Evolutionary conservation across 352 stramenopile species (phyloP), one percentile per base, ranked within the genome.

Genomic region (Pythium diclinum): DNA sequence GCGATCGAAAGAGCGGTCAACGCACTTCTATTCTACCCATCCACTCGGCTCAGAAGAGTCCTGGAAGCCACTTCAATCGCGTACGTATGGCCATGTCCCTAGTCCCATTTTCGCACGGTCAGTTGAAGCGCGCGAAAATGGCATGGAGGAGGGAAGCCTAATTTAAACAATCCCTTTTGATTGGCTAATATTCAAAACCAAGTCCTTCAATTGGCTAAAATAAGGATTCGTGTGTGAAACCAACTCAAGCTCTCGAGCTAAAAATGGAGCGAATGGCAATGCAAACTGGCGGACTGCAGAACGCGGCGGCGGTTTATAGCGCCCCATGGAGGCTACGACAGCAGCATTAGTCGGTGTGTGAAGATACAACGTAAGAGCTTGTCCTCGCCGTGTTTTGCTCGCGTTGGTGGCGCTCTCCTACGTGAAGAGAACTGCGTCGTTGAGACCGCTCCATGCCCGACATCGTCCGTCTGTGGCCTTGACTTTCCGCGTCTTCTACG

Each of bases 1-100:
- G 38, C 55, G 56, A 49, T 63, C 34, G 55, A 55, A 30, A 61
- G 55, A 44, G 55, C 55, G 55, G 46, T 63, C 62, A 68, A 23
- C 56, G 55, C 34, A 25, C 46, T 69, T 64, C 28, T 28, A 19
- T 33, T 16, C 30, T 34, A 48, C 17, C 25, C 56, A 65, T 69
- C 6, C 23, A 42, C 38, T n/a, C 11, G 14, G 17, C 17, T 44
- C 25, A 11, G 61, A 63, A 30, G 28, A 57, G 54, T 59, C 38
- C 40, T 56, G 56, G 49, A 34, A 25, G 56, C 28, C 44, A 19
- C 32, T 14, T 30, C 33, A 44, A 36, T 42, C 33, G 46, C 38
- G 16, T 67, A 68, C 46, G 33, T 63, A 63, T 13, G 34, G 11
- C 5, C 44, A 30, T 3, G 3, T 21, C 19, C 44, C 4, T 10